Base-by-base conservation (phyloP, 2,329 filamentous ascomycete genomes). In the Sporothrix globosa region DNA sequence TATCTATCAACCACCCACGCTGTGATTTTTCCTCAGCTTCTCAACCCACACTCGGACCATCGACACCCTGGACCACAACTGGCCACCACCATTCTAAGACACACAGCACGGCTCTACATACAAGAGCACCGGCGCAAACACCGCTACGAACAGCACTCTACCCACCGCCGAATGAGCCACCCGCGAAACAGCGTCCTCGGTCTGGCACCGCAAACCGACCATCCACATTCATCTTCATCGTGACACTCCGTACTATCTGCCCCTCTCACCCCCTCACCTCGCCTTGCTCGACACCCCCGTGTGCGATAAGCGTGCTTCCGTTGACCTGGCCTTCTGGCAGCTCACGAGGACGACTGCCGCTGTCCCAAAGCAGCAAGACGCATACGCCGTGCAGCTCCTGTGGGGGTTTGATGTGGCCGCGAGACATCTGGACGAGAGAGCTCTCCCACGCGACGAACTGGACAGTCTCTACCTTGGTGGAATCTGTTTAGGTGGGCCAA, bases 301-400 rank as follows among this genome's bases (percentile, higher is more conserved):
- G 41, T 61, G 67, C 48, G 68, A 65, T 69, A 65, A 65, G 68
- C 44, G 4, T 27, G 48, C 14, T 44, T 14, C 7, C 5, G 24
- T 39, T 21, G 48, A 11, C 48, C 48, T 56, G 68, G 56, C 21
- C 41, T 6, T 1, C n/a, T 54, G 21, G 13, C n/a, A 48, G 60
- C 50, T 50, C 68, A 69, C 60, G 68, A 48, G 56, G 34, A 69
- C 68, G 50, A 63, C 58, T 5, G 17, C 39, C n/a, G 21, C 34
- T 27, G 21, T 50, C 68, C 48, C n/a, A 69, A 65, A 65, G 27
- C 21, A 46, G 58, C 68, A 39, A 69, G 21, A 60, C 68, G 68
- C 68, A 69, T 69, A 65, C 54, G n/a, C 11, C 13, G 53, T 41
- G 39, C 54, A 56, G 52, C 67, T 60, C 14, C 41, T 60, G 67